Evolutionary conservation across 371 early-diverging fungal species (phyloP), one percentile per base, ranked within the genome.

Genomic region (Circinella minor): DNA sequence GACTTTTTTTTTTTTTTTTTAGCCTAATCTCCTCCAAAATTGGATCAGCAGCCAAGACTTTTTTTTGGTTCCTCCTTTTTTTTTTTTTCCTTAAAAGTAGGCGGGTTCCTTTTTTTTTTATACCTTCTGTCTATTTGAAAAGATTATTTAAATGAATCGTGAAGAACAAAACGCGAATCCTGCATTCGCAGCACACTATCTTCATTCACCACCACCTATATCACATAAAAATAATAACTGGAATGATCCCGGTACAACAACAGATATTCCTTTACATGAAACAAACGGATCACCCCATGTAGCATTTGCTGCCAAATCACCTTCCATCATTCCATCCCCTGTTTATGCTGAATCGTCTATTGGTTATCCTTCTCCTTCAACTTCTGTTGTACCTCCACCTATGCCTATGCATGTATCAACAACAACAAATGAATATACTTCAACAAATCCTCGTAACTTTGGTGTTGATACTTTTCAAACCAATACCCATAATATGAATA

Each of bases 231-330:
- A 63, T 9, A 51, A 59, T 18, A 66, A 71, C 48, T 63, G 67
- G 66, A 67, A 71, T 60, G 34, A 51, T 20, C 46, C 54, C n/a
- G 62, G 61, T 20, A 36, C 60, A 36, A 48, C 71, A 6, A 55
- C 67, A 20, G 71, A 71, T 5, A 71, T 71, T 57, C 71, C 71
- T 2, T 47, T 67, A 8, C 66, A 71, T 13, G 71, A 71, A 39
- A 67, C 62, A 1, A 43, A 6, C 43, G 37, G 51, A n/a, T 70
- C 68, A 4, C 73, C 73, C 38, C 74, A 74, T 62, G 71, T 71
- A 9, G 67, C 68, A 38, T 76, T 76, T 49, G 68, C 76, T 10
- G 66, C 59, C 14, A 70, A 71, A 38, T 70, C 73, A 36, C 73
- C 76, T 4, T 68, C 73, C 36, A 68, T 71, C 18, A 73, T 71